These are phyloP conservation scores for Ogataea haglerorum DNA, from an alignment of 805 yeast species.

Conservation along the genomic window DNA sequence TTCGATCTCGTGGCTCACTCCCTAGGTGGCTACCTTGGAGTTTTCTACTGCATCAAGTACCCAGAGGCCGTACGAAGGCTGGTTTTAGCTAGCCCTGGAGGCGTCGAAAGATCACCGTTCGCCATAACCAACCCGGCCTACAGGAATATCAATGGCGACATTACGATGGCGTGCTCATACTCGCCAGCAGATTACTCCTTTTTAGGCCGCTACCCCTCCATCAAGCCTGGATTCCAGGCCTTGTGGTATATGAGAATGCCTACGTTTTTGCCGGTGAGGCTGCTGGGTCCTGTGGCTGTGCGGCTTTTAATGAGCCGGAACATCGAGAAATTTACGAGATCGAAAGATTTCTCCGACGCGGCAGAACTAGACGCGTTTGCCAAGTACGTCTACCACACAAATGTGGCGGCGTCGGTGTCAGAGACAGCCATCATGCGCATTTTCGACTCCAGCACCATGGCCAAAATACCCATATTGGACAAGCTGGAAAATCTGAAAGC, in stretches of 20 bases:
- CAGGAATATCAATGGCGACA: conserved; percentile 3
- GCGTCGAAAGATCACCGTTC: conserved; percentile 66
- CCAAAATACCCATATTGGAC: conserved; percentile 64
- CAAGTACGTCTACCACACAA: conserved; percentile 33
- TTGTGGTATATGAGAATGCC: conserved; percentile 44
- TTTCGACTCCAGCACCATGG: conserved; percentile 56
- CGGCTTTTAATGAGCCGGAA: conserved; percentile 27
- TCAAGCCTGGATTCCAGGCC: conserved; percentile 32
- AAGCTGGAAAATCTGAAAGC: conserved; percentile 39
- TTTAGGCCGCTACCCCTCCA: conserved; percentile 44
- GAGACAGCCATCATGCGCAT: conserved; percentile 43
- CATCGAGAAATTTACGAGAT: conserved; percentile 28
- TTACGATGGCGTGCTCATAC: conserved; percentile 33
- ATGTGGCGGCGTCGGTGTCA: conserved; percentile 30
- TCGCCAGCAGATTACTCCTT: conserved; percentile 45
- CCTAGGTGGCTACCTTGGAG: conserved; percentile 71
- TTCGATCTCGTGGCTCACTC: conserved; percentile 74
- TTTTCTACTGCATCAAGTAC: conserved; percentile 56
- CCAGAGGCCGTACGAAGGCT: conserved; percentile 53
- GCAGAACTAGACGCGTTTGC: conserved; percentile 31
- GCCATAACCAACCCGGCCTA: conserved; percentile 47
- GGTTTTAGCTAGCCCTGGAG: conserved; percentile 71
- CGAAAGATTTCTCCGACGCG: conserved; percentile 21
- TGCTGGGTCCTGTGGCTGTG: conserved; percentile 39
- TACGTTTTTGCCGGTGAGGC: conserved; percentile 46